phyloP scores from a whole-genome alignment of 352 stramenopile genomes.

The Globisporangium abappressorium region DNA sequence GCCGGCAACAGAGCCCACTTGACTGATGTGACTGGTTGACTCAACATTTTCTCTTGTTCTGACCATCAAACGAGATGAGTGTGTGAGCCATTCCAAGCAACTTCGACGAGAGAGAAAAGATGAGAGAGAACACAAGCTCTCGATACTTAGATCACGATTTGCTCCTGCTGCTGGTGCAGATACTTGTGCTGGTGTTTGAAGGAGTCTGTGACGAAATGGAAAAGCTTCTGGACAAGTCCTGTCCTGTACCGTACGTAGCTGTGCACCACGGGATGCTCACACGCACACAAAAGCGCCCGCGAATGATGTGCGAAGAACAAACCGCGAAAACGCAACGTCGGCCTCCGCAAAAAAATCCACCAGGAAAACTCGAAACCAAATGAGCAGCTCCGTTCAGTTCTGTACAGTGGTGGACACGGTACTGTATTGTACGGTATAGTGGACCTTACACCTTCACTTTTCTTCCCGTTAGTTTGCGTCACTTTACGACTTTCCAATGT shows the following conservation, averaged over 20 bases:
- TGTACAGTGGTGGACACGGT: background rate
- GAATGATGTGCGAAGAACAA: background rate
- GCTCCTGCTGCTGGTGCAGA: background rate
- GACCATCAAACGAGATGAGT: background rate
- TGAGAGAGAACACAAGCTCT: no score
- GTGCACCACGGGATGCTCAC: background rate
- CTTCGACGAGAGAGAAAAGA: background rate
- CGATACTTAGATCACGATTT: background rate
- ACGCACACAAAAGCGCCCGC: no score
- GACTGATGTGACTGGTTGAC: background rate
- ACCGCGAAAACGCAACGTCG: background rate
- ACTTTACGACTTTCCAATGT: background rate
- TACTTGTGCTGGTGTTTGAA: no score
- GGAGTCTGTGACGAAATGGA: background rate
- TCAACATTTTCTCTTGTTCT: background rate
- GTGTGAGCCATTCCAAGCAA: background rate
- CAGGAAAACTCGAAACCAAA: background rate
- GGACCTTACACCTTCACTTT: constrained; percentile 8
- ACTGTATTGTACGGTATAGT: background rate
- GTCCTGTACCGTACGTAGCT: background rate
- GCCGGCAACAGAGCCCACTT: no score
- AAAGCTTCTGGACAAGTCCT: background rate
- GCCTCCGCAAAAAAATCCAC: background rate
- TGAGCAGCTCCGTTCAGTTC: background rate
- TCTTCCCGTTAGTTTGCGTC: background rate